phyloP scores from a whole-genome alignment of 441 rosid species.

The Euphorbia schlechtendalii region DNA sequence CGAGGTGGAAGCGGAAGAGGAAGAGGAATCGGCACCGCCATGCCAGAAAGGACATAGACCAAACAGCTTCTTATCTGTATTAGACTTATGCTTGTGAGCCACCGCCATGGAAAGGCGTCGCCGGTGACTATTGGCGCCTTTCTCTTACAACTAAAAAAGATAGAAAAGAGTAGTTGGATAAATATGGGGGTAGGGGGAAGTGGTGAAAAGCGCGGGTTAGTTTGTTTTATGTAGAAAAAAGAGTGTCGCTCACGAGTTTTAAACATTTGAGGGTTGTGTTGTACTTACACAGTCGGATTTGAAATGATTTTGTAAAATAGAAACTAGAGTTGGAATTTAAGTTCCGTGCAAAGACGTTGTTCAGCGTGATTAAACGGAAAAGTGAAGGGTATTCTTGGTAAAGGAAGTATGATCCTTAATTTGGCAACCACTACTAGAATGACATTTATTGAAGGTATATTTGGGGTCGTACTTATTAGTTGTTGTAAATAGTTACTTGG shows the following conservation, averaged over 20 bases:
- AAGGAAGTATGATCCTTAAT: background rate
- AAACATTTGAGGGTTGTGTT: background rate
- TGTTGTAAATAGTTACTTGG: too few relatives aligned
- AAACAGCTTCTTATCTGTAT: slow-evolving; percentile 41
- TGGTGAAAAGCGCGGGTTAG: slow-evolving; percentile 2
- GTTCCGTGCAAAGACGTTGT: slow-evolving; percentile 2
- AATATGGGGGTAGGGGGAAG: background rate
- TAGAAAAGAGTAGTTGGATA: background rate
- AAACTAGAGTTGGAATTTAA: background rate
- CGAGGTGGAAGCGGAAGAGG: slow-evolving; percentile 57
- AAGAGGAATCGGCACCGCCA: slow-evolving; percentile 32
- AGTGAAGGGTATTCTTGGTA: background rate
- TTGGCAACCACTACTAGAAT: too few relatives aligned
- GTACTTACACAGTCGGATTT: slow-evolving; percentile 19
- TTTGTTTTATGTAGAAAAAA: background rate
- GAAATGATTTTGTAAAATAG: background rate
- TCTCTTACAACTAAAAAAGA: background rate
- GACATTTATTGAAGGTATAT: too few relatives aligned
- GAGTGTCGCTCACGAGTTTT: slow-evolving; percentile 11
- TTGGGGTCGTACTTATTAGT: too few relatives aligned
- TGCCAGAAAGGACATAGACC: slow-evolving; percentile 80
- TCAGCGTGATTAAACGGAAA: background rate
- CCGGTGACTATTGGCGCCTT: background rate
- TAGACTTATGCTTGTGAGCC: slow-evolving; percentile 34
- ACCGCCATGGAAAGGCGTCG: slow-evolving; percentile 44